phyloP scores from a whole-genome alignment of 352 stramenopile genomes.

The Globisporangium nodosum region DNA sequence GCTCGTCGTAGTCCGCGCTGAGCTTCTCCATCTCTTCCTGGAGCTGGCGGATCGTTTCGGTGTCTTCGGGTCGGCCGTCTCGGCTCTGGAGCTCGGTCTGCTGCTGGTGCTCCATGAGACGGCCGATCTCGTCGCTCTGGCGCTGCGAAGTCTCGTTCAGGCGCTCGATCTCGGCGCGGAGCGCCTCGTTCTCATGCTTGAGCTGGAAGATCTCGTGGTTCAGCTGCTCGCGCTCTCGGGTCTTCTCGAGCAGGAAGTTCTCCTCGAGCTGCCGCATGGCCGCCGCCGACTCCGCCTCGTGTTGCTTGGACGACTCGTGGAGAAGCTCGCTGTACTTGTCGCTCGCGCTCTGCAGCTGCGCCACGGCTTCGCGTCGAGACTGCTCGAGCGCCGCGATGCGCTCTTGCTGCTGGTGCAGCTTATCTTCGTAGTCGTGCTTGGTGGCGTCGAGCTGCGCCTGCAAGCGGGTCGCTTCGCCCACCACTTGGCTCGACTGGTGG shows the following conservation, averaged over 20 bases:
- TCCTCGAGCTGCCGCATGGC: slow-evolving; percentile 48
- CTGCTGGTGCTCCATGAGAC: slow-evolving; percentile 38
- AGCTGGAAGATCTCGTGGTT: slow-evolving; percentile 28
- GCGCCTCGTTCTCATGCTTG: slow-evolving; percentile 32
- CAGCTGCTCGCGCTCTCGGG: slow-evolving; percentile 31
- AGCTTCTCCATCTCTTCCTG: slow-evolving; percentile 27
- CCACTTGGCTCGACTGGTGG: slow-evolving; percentile 28
- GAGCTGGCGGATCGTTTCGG: slow-evolving; percentile 32
- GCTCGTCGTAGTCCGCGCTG: slow-evolving; percentile 33
- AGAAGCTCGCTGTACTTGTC: slow-evolving; percentile 20
- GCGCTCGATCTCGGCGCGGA: slow-evolving; percentile 37
- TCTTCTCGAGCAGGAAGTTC: slow-evolving; percentile 43
- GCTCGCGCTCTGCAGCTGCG: slow-evolving; percentile 33
- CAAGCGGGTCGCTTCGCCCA: slow-evolving; percentile 37
- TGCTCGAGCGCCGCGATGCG: slow-evolving; percentile 28
- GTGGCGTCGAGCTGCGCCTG: slow-evolving; percentile 37
- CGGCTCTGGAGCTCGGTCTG: slow-evolving; percentile 27
- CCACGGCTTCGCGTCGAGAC: slow-evolving; percentile 28
- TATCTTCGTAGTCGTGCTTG: slow-evolving; percentile 42
- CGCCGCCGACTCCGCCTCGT: slow-evolving; percentile 29
- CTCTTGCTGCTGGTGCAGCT: slow-evolving; percentile 38
- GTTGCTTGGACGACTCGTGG: slow-evolving; percentile 28
- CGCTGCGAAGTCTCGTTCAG: slow-evolving; percentile 42
- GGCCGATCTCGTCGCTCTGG: slow-evolving; percentile 50
- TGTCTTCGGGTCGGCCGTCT: slow-evolving; percentile 15